Base-by-base conservation (phyloP, 371 early-diverging fungal species). In the Mucor lusitanicus region DNA sequence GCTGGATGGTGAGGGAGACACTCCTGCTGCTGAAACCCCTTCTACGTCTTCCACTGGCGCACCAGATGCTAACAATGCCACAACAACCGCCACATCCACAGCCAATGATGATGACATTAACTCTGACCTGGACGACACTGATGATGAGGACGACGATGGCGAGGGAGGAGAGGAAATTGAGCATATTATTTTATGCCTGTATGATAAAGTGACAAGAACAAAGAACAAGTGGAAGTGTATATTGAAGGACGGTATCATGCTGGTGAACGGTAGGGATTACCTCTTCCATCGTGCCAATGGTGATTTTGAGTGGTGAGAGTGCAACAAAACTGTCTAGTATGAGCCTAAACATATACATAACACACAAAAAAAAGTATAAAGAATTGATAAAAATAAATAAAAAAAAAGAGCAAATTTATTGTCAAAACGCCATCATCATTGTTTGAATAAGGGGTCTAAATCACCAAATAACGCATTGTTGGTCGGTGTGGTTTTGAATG, bases 201-300 rank as follows among this genome's bases (percentile, higher is more conserved):
- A 95, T 76, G 99, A 97, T 73, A 97, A 97, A 82, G 92, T 88
- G 32, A 90, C 90, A 19, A 90, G 98, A 65, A 94, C 94, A 67
- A 97, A 96, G 82, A 98, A 96, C 87, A 95, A 95, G 82, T 98
- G 98, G 98, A 95, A 96, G 86, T 96, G 97, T 74, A 89, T 92
- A 9, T 84, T 98, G 53, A 92, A 93, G 77, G 99, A 97, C 71
- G 99, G 99, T 28, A 94, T 98, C 68, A 92, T 95, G 84, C 77
- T 93, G 66, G 91, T 97, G 56, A 95, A 97, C 69, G 99, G 98
- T 21, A 88, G 90, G 67, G 97, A 98, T 70, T 97, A 94, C 74
- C 76, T 97, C 39, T 98, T 97, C 85, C 91, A 92, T 68, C 92
- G 91, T 76, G 95, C 95, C 13, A 97, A 85, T 67, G 95, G 95